Conservation (phyloP, 2,329 filamentous ascomycete genomes). For the Thielaviopsis musarum region DNA sequence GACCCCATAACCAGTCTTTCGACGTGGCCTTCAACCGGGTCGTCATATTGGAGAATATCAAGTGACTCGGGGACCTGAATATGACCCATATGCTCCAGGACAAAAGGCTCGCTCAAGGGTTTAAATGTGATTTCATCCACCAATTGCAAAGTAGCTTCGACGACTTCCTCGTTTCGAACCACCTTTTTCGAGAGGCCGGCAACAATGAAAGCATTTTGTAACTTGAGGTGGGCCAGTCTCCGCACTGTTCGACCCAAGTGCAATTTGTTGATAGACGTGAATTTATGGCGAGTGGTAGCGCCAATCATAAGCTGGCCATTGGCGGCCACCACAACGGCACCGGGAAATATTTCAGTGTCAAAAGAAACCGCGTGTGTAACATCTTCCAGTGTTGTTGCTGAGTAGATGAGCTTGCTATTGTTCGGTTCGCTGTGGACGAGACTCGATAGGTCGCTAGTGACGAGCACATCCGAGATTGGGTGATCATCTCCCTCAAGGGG, state of each 20-base stretch:
- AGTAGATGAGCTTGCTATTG: constrained; percentile 79
- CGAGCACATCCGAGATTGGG: constrained; percentile 51
- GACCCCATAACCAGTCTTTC: constrained; percentile 81
- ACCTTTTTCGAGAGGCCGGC: constrained; percentile 69
- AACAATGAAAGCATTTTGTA: constrained; percentile 66
- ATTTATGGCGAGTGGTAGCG: constrained; percentile 61
- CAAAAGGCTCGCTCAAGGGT: constrained; percentile 51
- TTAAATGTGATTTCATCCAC: constrained; percentile 84
- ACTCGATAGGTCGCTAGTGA: constrained; percentile 85
- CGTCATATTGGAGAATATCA: constrained; percentile 56
- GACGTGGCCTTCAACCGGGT: constrained; percentile 33
- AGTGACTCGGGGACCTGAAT: constrained; percentile 72
- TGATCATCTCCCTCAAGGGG: constrained; percentile 37
- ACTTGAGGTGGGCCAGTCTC: constrained; percentile 68
- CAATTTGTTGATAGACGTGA: constrained; percentile 57
- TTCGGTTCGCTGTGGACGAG: constrained; percentile 61
- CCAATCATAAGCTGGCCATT: constrained; percentile 61
- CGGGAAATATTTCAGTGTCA: constrained; percentile 63
- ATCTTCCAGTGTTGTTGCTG: constrained; percentile 79
- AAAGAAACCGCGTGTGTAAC: constrained; percentile 71
- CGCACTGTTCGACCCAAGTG: constrained; percentile 69
- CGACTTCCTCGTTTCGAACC: constrained; percentile 51
- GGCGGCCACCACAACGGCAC: constrained; percentile 67
- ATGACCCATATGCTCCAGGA: constrained; percentile 31
- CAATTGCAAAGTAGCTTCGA: constrained; percentile 68